Conservation (phyloP, 371 early-diverging fungal species). For the Fennellomyces sp. region DNA sequence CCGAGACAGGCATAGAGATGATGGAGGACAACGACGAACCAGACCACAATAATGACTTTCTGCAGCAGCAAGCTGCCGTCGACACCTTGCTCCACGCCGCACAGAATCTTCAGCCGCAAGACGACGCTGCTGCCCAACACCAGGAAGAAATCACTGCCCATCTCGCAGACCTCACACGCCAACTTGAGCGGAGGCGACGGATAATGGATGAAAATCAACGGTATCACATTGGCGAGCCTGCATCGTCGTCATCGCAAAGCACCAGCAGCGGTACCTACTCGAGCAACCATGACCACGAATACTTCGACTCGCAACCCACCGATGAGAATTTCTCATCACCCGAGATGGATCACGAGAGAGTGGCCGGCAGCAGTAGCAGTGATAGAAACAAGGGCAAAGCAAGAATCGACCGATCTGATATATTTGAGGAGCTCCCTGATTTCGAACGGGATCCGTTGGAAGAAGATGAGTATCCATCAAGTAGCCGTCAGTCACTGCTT, state of each 20-base stretch:
- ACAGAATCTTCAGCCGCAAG: neutral
- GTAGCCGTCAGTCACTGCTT: constrained; percentile 5
- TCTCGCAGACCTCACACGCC: neutral
- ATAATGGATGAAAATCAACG: neutral
- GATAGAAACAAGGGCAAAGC: neutral
- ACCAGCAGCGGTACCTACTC: too few species aligned
- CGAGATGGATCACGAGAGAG: neutral
- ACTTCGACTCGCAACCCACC: too few species aligned
- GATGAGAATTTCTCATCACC: too few species aligned
- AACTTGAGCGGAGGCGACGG: constrained; percentile 1
- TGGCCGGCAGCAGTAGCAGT: neutral
- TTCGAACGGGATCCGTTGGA: neutral
- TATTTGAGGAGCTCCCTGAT: neutral
- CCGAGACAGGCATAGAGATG: constrained; percentile 27
- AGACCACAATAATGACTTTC: neutral
- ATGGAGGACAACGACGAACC: constrained; percentile 12
- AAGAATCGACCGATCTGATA: neutral
- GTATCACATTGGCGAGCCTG: neutral
- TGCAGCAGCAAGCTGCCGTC: constrained; percentile 3
- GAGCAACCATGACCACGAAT: too few species aligned
- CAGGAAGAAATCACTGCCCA: neutral
- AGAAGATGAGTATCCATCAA: constrained; percentile 1
- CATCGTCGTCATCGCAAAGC: too few species aligned
- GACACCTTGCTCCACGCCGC: neutral
- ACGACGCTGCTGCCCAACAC: neutral